Evolutionary conservation across 164 flowering plant genomes (phyloP), one percentile per base, ranked within the genome.

Genomic region (Nelumbo lutea): DNA sequence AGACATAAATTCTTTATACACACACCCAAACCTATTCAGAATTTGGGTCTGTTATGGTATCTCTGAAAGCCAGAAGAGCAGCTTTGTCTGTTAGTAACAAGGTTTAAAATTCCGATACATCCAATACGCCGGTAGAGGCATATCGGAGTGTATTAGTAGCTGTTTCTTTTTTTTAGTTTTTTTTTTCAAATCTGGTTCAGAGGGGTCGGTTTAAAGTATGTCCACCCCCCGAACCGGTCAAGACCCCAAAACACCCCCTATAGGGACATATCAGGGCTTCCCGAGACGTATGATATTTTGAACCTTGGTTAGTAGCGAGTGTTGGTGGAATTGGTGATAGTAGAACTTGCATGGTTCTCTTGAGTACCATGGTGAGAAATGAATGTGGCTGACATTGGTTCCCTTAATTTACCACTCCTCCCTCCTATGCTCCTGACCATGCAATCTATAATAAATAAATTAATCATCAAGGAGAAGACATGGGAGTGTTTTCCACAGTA

Each of bases 41-140:
- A 2, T 66, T 53, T 6, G 86, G 80, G 65, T 84, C 87, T 1
- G 46, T 45, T 2, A 3, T 14, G 6, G n/a, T n/a, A n/a, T 11
- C 72, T 58, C 72, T 82, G 85, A 86, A 80, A 40, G 65, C 79
- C 6, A 86, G 69, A 57, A 86, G 87, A 7, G 86, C 79, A 13
- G 76, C 79, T 71, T 76, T 84, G 27, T 86, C 90, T 0, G 67
- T 66, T 3, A 57, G 27, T 27, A 27, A 27, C 27, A 27, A 27
- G 27, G 27, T 27, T 27, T 27, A 27, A 27, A 27, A 27, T 27
- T n/a, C n/a, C 27, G 27, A 27, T 27, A 27, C 27, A 27, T 27
- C 27, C 27, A 27, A 27, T 27, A 27, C 27, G 27, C 27, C 27
- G 27, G 27, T 27, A 27, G 27, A 27, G 27, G 27, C 27, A 27